These are phyloP conservation scores for Echites panduratus DNA, from an alignment of 257 asterid species.

Conservation along the genomic window DNA sequence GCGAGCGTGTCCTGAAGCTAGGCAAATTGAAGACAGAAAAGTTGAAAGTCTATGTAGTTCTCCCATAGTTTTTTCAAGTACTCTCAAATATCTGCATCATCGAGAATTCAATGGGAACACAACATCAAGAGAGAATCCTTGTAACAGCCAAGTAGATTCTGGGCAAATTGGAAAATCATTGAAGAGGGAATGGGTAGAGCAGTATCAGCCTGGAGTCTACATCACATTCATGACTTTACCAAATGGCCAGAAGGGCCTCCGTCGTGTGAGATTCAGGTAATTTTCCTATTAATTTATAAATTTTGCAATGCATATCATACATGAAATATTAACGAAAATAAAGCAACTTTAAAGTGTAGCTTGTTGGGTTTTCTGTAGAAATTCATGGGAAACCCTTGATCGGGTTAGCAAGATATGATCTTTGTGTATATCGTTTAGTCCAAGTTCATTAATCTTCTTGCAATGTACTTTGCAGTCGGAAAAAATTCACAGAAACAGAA, in stretches of 20 bases:
- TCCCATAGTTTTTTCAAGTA: constrained; percentile 33
- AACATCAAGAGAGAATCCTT: constrained; percentile 22
- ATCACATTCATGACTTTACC: constrained; percentile 28
- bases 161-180: constrained; percentile 20
- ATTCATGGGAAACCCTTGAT: background rate
- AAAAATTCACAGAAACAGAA: constrained; percentile 30
- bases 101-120: constrained; percentile 17
- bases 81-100: constrained; percentile 20
- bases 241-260: constrained; percentile 34
- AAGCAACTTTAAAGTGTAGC: background rate
- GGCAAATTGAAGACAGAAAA: constrained; percentile 21
- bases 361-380: background rate
- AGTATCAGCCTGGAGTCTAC: constrained; percentile 41
- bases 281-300: too few species aligned
- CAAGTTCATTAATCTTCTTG: background rate
- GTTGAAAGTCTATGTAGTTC: constrained; percentile 25
- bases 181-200: constrained; percentile 39
- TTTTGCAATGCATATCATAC: background rate
- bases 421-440: background rate
- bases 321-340: background rate
- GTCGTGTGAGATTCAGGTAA: constrained; percentile 48
- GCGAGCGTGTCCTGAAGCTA: constrained; percentile 5
- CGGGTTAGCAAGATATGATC: background rate
- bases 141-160: constrained; percentile 10
- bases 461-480: constrained; percentile 36